Base-by-base conservation (phyloP, 371 early-diverging fungal species). In the Massospora cicadina region DNA sequence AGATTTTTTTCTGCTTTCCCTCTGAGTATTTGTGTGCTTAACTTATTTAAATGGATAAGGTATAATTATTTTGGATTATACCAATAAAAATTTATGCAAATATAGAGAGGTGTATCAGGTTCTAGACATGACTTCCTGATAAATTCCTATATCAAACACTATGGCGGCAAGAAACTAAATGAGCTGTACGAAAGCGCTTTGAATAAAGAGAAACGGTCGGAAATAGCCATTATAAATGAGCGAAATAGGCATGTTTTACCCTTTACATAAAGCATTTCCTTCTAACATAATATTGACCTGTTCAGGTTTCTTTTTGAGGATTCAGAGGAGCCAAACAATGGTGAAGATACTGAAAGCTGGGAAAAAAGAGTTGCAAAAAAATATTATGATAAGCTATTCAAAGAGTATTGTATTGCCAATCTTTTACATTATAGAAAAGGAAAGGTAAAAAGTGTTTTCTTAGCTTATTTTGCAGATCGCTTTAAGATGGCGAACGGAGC, bases 351-450 rank as follows among this genome's bases (percentile, higher is more conserved):
- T 17, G 56, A 68, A 54, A 69, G 77, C 1, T 92, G 91, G 91
- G 91, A 88, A 68, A 74, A 84, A 59, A 75, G 90, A 10, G 70
- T 90, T 5, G 90, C 91, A 2, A 86, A 88, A 67, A 85, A 86
- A 67, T 90, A 92, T 70, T 87, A 92, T 65, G 88, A 89, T 66
- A 76, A 78, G 66, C 76, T 92, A 12, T 89, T 87, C 70, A 90
- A 89, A 66, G 93, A 92, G 69, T 92, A 85, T 68, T 85, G 87
- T 21, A 70, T 92, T 1, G 84, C 82, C n/a, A 83, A 92, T 53
- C 71, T 92, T 33, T 78, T 75, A 26, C 75, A 80, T 57, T 89
- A 85, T 74, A 85, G 84, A 64, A 77, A 86, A 66, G 87, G 87
- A 2, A 81, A 79, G 66, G 71, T 70, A 68, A 30, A 29, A 63